These are phyloP conservation scores for Fusarium heterosporum DNA, from an alignment of 2,329 filamentous ascomycete genomes.

Conservation along the genomic window DNA sequence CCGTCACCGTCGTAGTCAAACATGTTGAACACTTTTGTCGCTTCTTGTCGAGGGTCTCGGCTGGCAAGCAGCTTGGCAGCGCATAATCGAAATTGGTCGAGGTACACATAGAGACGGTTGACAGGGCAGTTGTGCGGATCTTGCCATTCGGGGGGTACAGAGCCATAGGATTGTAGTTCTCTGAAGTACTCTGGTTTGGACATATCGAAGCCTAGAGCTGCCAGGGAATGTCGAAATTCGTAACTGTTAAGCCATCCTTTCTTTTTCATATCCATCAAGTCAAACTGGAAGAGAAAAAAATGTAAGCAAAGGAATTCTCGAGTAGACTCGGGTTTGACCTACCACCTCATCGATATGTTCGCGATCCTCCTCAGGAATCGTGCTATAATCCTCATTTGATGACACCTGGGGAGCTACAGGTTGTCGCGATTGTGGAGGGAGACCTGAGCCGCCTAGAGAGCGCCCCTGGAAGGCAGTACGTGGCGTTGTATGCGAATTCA, in stretches of 20 bases:
- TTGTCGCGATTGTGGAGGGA: conserved; percentile 50
- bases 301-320: conserved; percentile 33
- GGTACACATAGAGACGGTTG: conserved; percentile 63
- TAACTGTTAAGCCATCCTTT: conserved; percentile 96
- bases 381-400: conserved; percentile 54
- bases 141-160: conserved; percentile 71
- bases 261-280: conserved; percentile 96
- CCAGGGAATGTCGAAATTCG: conserved; percentile 96
- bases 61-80: conserved; percentile 84
- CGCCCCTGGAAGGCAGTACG: conserved; percentile 52
- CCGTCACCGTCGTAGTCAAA: conserved; percentile 96
- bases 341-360: conserved; percentile 96
- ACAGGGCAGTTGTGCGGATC: conserved; percentile 57
- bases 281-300: conserved; percentile 70
- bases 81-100: conserved; percentile 71
- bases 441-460: conserved; percentile 50
- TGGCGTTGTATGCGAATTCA: conserved; percentile 56
- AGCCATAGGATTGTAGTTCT: conserved; percentile 84
- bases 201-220: conserved; percentile 93
- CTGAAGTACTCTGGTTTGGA: conserved; percentile 86
- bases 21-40: conserved; percentile 88
- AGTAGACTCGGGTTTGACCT: conserved; percentile 53
- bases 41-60: conserved; percentile 90
- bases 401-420: conserved; percentile 52
- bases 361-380: conserved; percentile 85